Evolutionary conservation across 495 filamentous ascomycete species (phyloP), one percentile per base, ranked within the genome.

Genomic region (Penicillium parvum): DNA sequence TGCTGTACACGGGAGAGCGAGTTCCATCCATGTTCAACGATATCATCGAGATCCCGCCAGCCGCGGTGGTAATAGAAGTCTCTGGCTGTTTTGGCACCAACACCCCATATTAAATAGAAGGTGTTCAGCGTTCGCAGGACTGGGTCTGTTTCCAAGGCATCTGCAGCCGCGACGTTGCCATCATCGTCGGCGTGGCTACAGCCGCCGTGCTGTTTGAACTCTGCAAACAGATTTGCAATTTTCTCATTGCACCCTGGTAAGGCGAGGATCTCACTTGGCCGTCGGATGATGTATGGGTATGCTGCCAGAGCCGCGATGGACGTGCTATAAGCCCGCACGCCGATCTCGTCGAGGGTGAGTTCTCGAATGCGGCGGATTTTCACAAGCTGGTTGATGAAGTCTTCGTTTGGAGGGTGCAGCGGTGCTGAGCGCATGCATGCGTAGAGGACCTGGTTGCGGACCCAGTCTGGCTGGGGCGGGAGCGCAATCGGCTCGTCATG

Each of bases 51-150:
- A 33, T 83, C 76, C 20, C 70, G 71, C 86, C 87, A 96, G 21
- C 84, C 81, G 32, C 79, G 77, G 8, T 72, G 54, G 59, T 83
- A 88, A 66, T 88, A 92, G 55, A 96, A 96, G 7, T 91, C 81
- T 9, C 81, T 71, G 1, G 94, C 90, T 0, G 84, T 92, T 10
- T 76, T 83, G 3, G 86, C 79, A n/a, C 83, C 91, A 0, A 97
- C 86, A 21, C 90, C 92, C 84, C 86, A 94, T 48, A 97, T 92
- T 1, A 81, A 68, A 54, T 84, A 81, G 64, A 98, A 95, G 0
- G 72, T 55, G 29, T 77, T 68, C 10, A 96, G 64, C 2, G 79
- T 73, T 6, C 69, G 66, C 39, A 95, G 73, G 10, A 70, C 68
- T 7, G 80, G 73, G 52, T 90, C 82, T 0, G 68, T 62, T 41